Evolutionary conservation across 148 eudicot genomes (phyloP), one percentile per base, ranked within the genome.

Genomic region (Salicornia ramosissima): DNA sequence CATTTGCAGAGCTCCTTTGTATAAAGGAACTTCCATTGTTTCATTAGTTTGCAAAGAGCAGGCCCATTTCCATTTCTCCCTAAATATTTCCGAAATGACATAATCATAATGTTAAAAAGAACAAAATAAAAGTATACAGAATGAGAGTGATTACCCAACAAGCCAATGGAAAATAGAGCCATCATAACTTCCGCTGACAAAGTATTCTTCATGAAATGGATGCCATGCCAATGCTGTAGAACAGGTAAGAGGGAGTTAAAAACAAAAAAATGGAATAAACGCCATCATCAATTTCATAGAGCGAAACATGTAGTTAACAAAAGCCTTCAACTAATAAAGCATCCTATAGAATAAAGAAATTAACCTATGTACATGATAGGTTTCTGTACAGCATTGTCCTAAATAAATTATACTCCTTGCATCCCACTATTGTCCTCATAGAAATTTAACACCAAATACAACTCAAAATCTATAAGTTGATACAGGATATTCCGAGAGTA

Each of bases 101-200:
- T n/a, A n/a, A n/a, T n/a, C n/a, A n/a, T n/a, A n/a, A n/a, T n/a
- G n/a, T n/a, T n/a, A n/a, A n/a, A n/a, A 24, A 36, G 4, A 36
- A 3, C 4, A 3, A 36, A 36, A 36, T 36, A 36, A 36, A 36
- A 46, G 18, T 46, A 46, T 19, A 15, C 19, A 0, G 19, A 15
- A 2, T 12, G 50, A 66, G 75, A 71, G 63, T 78, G 61, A 65
- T 87, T 89, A 94, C 99, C 99, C 99, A 56, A 91, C 97, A 22
- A 87, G 82, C 99, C 97, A 94, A 75, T 94, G 99, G 78, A 88
- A 91, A 60, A 94, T 94, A 71, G 99, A 87, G 78, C 99, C 99
- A 76, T 94, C 99, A 75, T 72, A 91, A 78, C 99, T 94, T 72
- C 99, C 97, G 64, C 99, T 94, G 65, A 94, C 99, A 83, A 94